Percentiles rank a stretch among this genome's conserved stretches.
Conservation (phyloP, 2,329 filamentous ascomycete genomes). For the Chaetomium sp. region DNA sequence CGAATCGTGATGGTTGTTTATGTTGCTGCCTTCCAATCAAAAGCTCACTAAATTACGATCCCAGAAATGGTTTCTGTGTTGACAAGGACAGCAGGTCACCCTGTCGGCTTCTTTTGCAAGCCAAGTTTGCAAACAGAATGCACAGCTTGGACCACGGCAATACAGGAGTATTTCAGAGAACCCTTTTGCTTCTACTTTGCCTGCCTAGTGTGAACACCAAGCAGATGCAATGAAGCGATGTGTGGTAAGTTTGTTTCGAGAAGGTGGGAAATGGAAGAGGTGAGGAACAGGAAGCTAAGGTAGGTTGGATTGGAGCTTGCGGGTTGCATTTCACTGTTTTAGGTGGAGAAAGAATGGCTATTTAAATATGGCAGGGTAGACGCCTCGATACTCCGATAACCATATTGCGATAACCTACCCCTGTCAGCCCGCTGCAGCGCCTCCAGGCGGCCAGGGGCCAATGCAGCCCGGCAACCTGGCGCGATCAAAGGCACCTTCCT, state of each 20-base stretch:
- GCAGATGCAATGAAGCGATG: slow-evolving; percentile 25
- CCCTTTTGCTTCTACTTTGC: slow-evolving; percentile 13
- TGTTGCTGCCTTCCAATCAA: slow-evolving; percentile 23
- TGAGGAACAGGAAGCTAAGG: slow-evolving; percentile 22
- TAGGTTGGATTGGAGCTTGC: slow-evolving; percentile 27
- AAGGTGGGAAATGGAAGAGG: slow-evolving; percentile 24
- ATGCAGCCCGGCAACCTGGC: slow-evolving; percentile 31
- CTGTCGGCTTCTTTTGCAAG: slow-evolving; percentile 15
- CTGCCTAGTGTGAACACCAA: slow-evolving; percentile 16
- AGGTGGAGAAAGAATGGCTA: slow-evolving; percentile 17
- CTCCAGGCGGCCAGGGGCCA: slow-evolving; percentile 19
- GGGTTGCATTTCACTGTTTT: slow-evolving; percentile 24
- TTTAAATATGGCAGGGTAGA: slow-evolving; percentile 13
- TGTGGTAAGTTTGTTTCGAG: slow-evolving; percentile 26
- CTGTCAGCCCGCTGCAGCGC: slow-evolving; percentile 8
- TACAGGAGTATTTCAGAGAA: slow-evolving; percentile 1
- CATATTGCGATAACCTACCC: slow-evolving; percentile 8
- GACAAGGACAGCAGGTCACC: slow-evolving; percentile 7
- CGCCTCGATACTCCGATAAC: slow-evolving; percentile 6
- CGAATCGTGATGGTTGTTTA: slow-evolving; percentile 9
- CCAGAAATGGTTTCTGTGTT: slow-evolving; percentile 9
- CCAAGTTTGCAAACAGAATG: slow-evolving; percentile 9
- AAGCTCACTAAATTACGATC: slow-evolving; percentile 28
- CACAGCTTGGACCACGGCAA: slow-evolving; percentile 11
- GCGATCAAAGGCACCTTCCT: slow-evolving; percentile 27